Evolutionary conservation across 768 basidiomycete genomes (phyloP).

Genomic region (Pisolithus albus): DNA sequence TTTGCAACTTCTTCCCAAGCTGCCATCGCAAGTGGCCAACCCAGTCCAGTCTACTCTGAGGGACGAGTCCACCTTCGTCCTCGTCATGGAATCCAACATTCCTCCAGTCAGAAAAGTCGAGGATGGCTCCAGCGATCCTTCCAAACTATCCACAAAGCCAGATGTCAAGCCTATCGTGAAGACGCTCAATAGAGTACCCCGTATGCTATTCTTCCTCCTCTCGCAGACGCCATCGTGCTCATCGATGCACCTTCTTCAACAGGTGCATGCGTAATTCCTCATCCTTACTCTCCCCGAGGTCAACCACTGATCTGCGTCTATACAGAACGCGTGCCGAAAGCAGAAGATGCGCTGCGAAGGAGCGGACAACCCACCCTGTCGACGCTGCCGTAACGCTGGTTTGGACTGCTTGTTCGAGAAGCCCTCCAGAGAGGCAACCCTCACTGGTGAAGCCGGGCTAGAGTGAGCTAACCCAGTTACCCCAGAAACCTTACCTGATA

Average conservation of each 20-base stretch:
- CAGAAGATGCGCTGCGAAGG: slow-evolving; percentile 98
- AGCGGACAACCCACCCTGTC: slow-evolving; percentile 95
- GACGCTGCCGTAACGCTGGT: slow-evolving; percentile 83
- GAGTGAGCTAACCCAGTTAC: slow-evolving; percentile 50
- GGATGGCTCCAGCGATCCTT: slow-evolving; percentile 36
- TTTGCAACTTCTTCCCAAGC: no score
- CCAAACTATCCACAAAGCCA: slow-evolving; percentile 39
- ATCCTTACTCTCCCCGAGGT: slow-evolving; percentile 7
- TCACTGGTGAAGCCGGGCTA: slow-evolving; percentile 83
- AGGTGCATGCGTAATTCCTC: slow-evolving; percentile 73
- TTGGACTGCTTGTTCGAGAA: slow-evolving; percentile 95
- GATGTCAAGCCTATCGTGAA: slow-evolving; percentile 69
- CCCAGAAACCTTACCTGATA: slow-evolving; percentile 5
- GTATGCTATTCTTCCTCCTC: slow-evolving; percentile 38
- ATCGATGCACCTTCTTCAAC: slow-evolving; percentile 9
- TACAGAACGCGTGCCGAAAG: slow-evolving; percentile 87
- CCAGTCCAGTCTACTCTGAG: neutral
- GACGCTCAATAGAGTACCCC: slow-evolving; percentile 81
- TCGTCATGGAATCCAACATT: slow-evolving; percentile 15
- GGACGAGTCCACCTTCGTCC: neutral
- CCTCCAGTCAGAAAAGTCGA: slow-evolving; percentile 51
- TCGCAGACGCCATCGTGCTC: slow-evolving; percentile 7
- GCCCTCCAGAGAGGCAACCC: slow-evolving; percentile 77
- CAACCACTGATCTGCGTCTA: slow-evolving; percentile 13
- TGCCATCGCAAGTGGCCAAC: neutral